These are phyloP conservation scores for Aspergillus kassunensis DNA, from an alignment of 495 filamentous ascomycete species.

Conservation along the genomic window DNA sequence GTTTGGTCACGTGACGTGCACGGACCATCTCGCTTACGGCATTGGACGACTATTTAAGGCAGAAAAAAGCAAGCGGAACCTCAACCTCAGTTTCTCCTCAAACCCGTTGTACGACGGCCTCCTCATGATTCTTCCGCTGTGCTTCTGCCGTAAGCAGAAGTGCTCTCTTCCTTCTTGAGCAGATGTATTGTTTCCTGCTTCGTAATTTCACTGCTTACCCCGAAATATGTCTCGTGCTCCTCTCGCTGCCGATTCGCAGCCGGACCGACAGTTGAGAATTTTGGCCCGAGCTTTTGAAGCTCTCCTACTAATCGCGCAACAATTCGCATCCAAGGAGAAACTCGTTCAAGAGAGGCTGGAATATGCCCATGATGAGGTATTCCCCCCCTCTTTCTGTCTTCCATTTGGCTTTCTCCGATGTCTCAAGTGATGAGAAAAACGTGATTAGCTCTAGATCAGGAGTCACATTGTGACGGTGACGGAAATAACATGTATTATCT, in stretches of 20 bases:
- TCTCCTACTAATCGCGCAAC: constrained; percentile 46
- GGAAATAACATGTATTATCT: constrained; percentile 52
- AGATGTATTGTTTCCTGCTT: constrained; percentile 21
- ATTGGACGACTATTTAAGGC: constrained; percentile 12
- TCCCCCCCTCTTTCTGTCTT: constrained; percentile 14
- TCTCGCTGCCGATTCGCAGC: constrained; percentile 29
- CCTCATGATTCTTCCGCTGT: constrained; percentile 17
- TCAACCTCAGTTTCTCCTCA: constrained; percentile 15
- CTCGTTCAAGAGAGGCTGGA: constrained; percentile 39
- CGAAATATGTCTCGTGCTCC: constrained; percentile 38
- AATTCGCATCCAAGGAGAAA: constrained; percentile 41
- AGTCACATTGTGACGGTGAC: constrained; percentile 48
- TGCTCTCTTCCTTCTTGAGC: constrained; percentile 11
- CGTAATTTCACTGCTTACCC: constrained; percentile 22
- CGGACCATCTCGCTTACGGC: constrained; percentile 41
- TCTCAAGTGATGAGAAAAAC: constrained; percentile 50
- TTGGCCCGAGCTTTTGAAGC: constrained; percentile 47
- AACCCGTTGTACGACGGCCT: constrained; percentile 11
- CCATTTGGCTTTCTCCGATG: constrained; percentile 11
- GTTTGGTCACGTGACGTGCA: constrained; percentile 36
- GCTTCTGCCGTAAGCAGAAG: constrained; percentile 29
- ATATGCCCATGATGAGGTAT: constrained; percentile 47
- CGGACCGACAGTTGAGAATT: constrained; percentile 38
- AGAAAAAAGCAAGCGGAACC: constrained; percentile 4
- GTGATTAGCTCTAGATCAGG: constrained; percentile 59